Evolutionary conservation across 805 yeast species (phyloP), one percentile per base, ranked within the genome.

Genomic region (Wickerhamomyces strasburgensis): DNA sequence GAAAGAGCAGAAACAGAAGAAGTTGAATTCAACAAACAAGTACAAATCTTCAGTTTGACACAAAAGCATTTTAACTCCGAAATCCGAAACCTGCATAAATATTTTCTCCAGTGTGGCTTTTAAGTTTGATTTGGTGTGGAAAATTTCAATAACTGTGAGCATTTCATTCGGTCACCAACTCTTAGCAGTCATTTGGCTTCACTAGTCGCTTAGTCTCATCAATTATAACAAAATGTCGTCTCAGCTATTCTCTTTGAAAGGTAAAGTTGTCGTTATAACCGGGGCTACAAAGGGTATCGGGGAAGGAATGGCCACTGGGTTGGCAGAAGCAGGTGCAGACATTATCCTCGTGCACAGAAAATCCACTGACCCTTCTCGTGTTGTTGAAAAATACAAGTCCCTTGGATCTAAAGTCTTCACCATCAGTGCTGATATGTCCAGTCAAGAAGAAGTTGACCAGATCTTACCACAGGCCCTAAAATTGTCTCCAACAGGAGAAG

Each of bases 271-370:
- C 23, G 76, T 84, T 3, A 74, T 86, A 39, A 84, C 93, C 16
- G 95, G 95, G 32, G 83, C 88, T 7, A 78, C 88, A 10, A 70
- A 80, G 34, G 95, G 95, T 19, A 84, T 86, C 44, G 95, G 95
- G 14, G 73, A 63, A 51, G 86, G 83, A 6, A 84, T 84, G 31
- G 93, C 90, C 31, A 80, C 73, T 57, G 90, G 88, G 2, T 80
- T 68, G 49, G 86, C 89, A 33, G 89, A 84, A 62, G 89, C 89
- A 4, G 95, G 95, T 32, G 94, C 94, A 14, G 85, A 83, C 46
- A 77, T 87, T 19, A 83, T 84, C 21, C 11, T 50, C 5, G 54
- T 52, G 5, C 54, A 50, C 19, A 50, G 54, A 36, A 39, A 26
- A 8, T 11, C 43, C 3, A 49, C 55, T 3, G 54, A 48, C 27